A percentile compares a stretch with the other conserved stretches of the same genome.
phyloP scores from a whole-genome alignment of 1,139 yeast species.

The Blastobotrys illinoisensis region DNA sequence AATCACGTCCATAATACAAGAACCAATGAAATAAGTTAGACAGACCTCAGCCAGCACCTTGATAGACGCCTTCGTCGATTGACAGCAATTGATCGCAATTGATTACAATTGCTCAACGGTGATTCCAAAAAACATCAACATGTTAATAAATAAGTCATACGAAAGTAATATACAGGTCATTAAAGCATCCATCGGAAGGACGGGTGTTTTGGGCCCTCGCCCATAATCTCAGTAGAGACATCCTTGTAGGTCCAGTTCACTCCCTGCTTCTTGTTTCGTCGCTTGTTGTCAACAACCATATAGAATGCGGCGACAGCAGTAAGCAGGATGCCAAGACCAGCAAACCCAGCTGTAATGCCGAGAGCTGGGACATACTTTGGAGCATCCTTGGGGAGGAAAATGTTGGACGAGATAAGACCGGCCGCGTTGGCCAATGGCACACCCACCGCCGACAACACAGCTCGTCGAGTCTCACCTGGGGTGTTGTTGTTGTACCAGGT shows the following conservation, averaged over 20 bases:
- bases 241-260: conserved; percentile 40
- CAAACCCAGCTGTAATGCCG: conserved; percentile 44
- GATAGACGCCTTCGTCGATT: no score
- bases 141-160: background rate
- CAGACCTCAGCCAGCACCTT: no score
- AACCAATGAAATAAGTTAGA: no score
- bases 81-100: no score
- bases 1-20: no score
- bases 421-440: conserved; percentile 52
- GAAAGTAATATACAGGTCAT: conserved; percentile 5
- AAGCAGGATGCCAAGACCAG: conserved; percentile 36
- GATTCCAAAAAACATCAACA: background rate
- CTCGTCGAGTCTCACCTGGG: conserved; percentile 46
- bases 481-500: conserved; percentile 50
- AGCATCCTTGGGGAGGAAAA: conserved; percentile 48
- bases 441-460: conserved; percentile 46
- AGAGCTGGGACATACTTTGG: conserved; percentile 51
- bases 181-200: conserved; percentile 46
- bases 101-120: no score
- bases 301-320: conserved; percentile 30
- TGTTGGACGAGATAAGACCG: conserved; percentile 51
- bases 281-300: conserved; percentile 37
- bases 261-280: conserved; percentile 41
- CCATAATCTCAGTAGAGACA: conserved; percentile 41
- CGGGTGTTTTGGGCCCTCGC: conserved; percentile 45